phyloP scores from a whole-genome alignment of 495 filamentous ascomycete genomes.

The Penicillium desertorum region DNA sequence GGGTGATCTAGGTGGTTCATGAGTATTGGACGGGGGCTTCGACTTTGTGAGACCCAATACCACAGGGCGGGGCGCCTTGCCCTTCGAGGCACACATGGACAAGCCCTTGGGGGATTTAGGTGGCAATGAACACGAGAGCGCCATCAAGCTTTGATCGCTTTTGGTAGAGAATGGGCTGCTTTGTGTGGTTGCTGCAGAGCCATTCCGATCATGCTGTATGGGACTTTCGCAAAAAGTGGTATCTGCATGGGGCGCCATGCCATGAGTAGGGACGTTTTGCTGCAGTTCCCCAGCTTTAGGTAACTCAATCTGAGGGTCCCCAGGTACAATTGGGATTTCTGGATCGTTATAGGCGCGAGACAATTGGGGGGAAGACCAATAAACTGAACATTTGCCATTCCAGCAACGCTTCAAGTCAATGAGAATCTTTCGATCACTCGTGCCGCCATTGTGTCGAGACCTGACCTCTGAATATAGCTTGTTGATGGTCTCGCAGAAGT shows the following conservation, averaged over 20 bases:
- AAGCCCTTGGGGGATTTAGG: slow-evolving; percentile 55
- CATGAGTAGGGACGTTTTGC: slow-evolving; percentile 9
- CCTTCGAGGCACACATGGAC: slow-evolving; percentile 39
- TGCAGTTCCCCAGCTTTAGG: slow-evolving; percentile 20
- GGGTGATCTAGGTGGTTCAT: slow-evolving; percentile 27
- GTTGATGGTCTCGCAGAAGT: slow-evolving; percentile 83
- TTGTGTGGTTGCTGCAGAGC: slow-evolving; percentile 44
- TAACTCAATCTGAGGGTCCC: slow-evolving; percentile 50
- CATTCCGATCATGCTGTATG: slow-evolving; percentile 43
- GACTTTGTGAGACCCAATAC: slow-evolving; percentile 37
- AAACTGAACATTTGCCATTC: slow-evolving; percentile 83
- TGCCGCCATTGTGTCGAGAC: slow-evolving; percentile 51
- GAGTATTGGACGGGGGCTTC: slow-evolving; percentile 15
- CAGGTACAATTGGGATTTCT: slow-evolving; percentile 72
- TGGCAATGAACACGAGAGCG: slow-evolving; percentile 82
- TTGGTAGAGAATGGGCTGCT: slow-evolving; percentile 46
- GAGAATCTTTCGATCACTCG: slow-evolving; percentile 85
- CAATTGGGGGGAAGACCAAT: slow-evolving; percentile 76
- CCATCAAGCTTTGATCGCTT: slow-evolving; percentile 62
- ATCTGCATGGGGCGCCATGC: slow-evolving; percentile 9
- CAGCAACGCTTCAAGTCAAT: slow-evolving; percentile 96
- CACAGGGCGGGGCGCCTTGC: slow-evolving; percentile 64
- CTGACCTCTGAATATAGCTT: slow-evolving; percentile 64
- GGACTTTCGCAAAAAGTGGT: slow-evolving; percentile 35
- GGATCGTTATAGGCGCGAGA: slow-evolving; percentile 52